Evolutionary conservation across 1,284 basidiomycete species (phyloP), one percentile per base, ranked within the genome.

Genomic region (Crepidotus sp.): DNA sequence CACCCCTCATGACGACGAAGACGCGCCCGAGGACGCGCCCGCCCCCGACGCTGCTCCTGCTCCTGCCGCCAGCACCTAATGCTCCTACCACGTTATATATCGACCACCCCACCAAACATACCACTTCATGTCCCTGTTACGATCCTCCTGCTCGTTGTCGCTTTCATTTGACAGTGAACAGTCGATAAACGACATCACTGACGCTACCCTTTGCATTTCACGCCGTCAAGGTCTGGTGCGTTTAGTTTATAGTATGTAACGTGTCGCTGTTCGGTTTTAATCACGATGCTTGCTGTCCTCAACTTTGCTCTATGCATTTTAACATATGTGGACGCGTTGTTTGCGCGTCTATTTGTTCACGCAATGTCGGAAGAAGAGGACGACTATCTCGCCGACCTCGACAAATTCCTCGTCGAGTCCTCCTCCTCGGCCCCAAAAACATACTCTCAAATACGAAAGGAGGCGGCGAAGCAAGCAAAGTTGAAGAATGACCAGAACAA

Each of bases 381-480:
- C 51, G 83, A 90, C 64, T 90, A 90, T 57, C 72, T 90, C 37
- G 88, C 85, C 4, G 42, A 52, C 31, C 25, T 52, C 11, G 83
- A 88, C 68, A 89, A 86, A 57, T 90, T 88, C 60, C 69, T 90
- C 10, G 52, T 72, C 37, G 68, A 70, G 3, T 31, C 61, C 11
- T 42, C 62, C 8, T 30, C 66, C n/a, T 55, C 67, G 6, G 58
- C 54, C 26, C 64, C 74, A 4, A 75, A 72, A 53, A 83, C 81
- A 0, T 90, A 90, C 54, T 64, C 69, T 13, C 74, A 84, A 53
- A 68, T 75, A 32, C 77, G 86, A 9, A 79, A 78, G 57, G 75
- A 83, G 48, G 77, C 76, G 1, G 59, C 74, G 41, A 73, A 67
- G 50, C 68, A 69, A 25, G 60, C 83, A 3, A 70, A 71, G 31